Conservation (phyloP, 345 rosid species). For the Ricinus communis region DNA sequence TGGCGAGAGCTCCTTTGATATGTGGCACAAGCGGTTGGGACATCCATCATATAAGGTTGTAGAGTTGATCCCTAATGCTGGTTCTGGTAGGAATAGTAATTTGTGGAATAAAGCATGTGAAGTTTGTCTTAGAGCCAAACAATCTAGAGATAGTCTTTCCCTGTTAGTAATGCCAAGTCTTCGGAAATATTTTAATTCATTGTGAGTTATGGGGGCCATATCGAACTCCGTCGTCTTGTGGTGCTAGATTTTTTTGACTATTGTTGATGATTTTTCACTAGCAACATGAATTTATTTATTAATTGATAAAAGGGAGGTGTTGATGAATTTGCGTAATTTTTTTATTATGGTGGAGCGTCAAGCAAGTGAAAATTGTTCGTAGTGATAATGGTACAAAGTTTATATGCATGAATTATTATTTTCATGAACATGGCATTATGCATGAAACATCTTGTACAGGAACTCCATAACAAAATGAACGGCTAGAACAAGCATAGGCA, state of each 20-base stretch:
- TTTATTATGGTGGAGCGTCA: neutral
- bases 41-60: too few relatives aligned
- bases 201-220: neutral
- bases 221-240: neutral
- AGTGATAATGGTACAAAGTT: neutral
- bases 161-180: neutral
- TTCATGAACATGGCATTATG: neutral
- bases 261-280: neutral
- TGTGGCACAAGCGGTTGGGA: too few relatives aligned
- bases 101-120: too few relatives aligned
- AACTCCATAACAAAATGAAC: too few relatives aligned
- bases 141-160: too few relatives aligned
- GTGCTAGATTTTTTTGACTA: neutral
- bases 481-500: too few relatives aligned
- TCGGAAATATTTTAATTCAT: neutral
- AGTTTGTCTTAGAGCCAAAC: too few relatives aligned
- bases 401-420: neutral
- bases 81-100: too few relatives aligned
- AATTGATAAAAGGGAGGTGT: neutral
- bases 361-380: too few relatives aligned
- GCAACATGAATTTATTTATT: constrained; percentile 13
- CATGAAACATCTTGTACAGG: too few relatives aligned
- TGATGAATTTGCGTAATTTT: neutral
- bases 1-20: too few relatives aligned
- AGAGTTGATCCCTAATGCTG: too few relatives aligned